Percentiles rank a stretch among this genome's conserved stretches.
These are phyloP conservation scores for Mycena filopes DNA, from an alignment of 768 basidiomycete species.

Conservation along the genomic window DNA sequence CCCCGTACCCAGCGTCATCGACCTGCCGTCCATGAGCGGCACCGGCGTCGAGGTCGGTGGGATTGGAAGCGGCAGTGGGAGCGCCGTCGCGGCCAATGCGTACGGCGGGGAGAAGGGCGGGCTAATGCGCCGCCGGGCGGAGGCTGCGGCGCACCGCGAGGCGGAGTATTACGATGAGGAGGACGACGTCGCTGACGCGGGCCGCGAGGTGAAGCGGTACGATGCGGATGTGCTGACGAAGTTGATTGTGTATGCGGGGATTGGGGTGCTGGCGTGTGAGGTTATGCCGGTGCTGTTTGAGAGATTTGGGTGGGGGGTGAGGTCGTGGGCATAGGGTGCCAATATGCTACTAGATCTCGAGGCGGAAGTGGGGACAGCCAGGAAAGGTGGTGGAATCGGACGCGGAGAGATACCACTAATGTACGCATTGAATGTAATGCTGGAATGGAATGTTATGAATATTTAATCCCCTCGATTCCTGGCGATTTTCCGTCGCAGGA, in stretches of 20 bases:
- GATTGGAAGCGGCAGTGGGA: conserved; percentile 50
- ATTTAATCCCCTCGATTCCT: too few species aligned
- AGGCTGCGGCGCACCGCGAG: conserved; percentile 34
- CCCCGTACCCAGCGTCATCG: conserved; percentile 88
- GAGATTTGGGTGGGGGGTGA: conserved; percentile 73
- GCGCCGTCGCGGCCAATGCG: too few species aligned
- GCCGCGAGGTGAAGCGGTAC: conserved; percentile 64
- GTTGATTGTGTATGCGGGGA: conserved; percentile 90
- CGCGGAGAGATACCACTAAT: too few species aligned
- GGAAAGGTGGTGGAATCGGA: background rate
- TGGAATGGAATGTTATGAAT: too few species aligned
- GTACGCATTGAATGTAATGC: too few species aligned
- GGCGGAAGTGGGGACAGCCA: too few species aligned
- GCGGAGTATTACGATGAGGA: conserved; percentile 44
- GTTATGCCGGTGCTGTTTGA: conserved; percentile 76
- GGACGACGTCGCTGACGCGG: conserved; percentile 30
- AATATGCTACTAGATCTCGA: too few species aligned
- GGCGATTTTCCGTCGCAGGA: too few species aligned
- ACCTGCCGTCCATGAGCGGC: conserved; percentile 62
- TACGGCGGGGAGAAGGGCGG: conserved; percentile 29
- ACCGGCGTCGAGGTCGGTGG: conserved; percentile 57
- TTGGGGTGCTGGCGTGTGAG: conserved; percentile 75
- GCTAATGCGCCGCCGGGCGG: conserved; percentile 30
- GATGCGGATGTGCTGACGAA: conserved; percentile 67
- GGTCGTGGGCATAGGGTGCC: conserved; percentile 40